Evolutionary conservation across 495 filamentous ascomycete genomes (phyloP).

Genomic region (Lineolata rhizophorae): DNA sequence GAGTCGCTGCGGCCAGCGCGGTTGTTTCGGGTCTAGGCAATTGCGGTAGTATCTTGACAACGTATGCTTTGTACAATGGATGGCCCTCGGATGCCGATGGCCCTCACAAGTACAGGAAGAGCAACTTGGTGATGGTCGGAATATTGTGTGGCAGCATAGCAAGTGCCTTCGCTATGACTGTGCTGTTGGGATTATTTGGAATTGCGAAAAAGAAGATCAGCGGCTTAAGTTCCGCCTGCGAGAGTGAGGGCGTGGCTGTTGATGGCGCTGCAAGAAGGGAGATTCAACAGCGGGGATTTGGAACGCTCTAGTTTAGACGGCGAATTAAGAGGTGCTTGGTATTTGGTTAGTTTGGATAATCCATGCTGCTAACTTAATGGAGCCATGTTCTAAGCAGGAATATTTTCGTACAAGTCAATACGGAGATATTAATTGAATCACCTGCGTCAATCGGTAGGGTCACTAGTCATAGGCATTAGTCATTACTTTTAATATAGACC

Average conservation of each 20-base stretch:
- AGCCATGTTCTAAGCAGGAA: too few species aligned
- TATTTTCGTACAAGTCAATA: too few species aligned
- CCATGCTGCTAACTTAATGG: too few species aligned
- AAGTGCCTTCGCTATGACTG: conserved; percentile 40
- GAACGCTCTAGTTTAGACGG: conserved; percentile 27
- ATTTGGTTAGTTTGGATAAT: too few species aligned
- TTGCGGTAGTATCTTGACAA: conserved; percentile 64
- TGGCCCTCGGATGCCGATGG: conserved; percentile 58
- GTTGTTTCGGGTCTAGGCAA: conserved; percentile 75
- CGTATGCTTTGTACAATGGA: conserved; percentile 71
- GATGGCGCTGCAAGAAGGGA: conserved; percentile 56
- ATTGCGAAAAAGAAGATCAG: conserved; percentile 27
- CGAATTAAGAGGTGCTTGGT: too few species aligned
- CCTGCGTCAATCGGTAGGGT: too few species aligned
- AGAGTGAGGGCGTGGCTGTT: conserved; percentile 25
- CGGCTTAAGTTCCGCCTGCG: conserved; percentile 20
- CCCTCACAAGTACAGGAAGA: conserved; percentile 52
- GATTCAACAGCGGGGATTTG: conserved; percentile 41
- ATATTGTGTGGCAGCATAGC: conserved; percentile 61
- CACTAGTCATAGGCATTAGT: too few species aligned
- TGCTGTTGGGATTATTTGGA: conserved; percentile 40
- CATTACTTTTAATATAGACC: too few species aligned
- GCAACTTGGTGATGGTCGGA: conserved; percentile 73
- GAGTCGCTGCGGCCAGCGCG: conserved; percentile 72
- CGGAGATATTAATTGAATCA: too few species aligned